A percentile compares a stretch with the other conserved stretches of the same genome.
Evolutionary conservation across 352 stramenopile genomes (phyloP).

Genomic region (Pythium biforme): DNA sequence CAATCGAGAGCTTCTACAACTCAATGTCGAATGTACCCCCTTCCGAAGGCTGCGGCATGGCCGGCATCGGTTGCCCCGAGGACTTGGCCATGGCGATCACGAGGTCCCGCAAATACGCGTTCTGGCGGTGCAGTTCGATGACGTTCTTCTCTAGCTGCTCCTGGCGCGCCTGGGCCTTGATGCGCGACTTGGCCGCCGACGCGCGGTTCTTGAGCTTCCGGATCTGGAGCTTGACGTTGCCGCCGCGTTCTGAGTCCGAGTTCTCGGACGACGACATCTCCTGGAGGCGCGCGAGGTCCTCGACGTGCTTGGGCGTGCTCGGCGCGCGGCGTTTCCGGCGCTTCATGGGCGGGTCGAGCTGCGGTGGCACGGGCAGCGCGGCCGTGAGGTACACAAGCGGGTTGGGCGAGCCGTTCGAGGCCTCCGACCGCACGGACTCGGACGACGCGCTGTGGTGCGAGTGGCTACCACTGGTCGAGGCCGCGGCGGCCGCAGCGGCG

Average conservation of each 20-base stretch:
- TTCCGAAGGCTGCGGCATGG: constrained; percentile 13
- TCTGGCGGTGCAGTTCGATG: constrained; percentile 25
- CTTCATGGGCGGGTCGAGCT: constrained; percentile 22
- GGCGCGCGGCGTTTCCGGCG: constrained; percentile 19
- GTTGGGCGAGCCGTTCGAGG: constrained; percentile 8
- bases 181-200: constrained; percentile 27
- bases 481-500: background rate
- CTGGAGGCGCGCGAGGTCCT: constrained; percentile 22
- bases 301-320: constrained; percentile 20
- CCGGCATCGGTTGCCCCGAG: constrained; percentile 15
- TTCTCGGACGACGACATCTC: constrained; percentile 23
- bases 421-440: no score
- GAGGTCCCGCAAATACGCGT: constrained; percentile 22
- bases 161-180: constrained; percentile 21
- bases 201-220: constrained; percentile 30
- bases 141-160: constrained; percentile 27
- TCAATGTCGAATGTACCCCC: constrained; percentile 10
- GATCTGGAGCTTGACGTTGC: constrained; percentile 26
- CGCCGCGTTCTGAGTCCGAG: constrained; percentile 17
- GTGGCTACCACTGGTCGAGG: background rate
- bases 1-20: constrained; percentile 5
- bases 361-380: constrained; percentile 15
- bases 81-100: constrained; percentile 26
- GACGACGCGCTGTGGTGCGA: background rate
- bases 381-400: constrained; percentile 23